Conservation (phyloP, 148 eudicot genomes). For the Rhododendron ferrugineum region DNA sequence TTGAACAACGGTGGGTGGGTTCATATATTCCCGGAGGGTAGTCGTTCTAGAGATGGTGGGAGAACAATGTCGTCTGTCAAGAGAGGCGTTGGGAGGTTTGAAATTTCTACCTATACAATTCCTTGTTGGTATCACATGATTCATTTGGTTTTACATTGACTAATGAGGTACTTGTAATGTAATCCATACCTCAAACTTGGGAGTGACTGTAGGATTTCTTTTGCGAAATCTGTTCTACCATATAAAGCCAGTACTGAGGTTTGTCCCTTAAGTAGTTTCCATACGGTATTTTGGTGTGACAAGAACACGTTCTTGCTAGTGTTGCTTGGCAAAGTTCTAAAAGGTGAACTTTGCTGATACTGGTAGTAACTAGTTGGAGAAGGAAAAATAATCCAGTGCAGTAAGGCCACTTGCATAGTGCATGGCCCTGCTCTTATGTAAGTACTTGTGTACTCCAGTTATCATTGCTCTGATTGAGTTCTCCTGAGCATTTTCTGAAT, state of each 20-base stretch:
- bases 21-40: slow-evolving; percentile 97
- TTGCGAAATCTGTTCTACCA: not conserved
- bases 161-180: not conserved
- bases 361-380: not conserved
- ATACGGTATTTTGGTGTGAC: not conserved
- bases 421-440: not conserved
- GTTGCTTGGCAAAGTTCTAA: not conserved
- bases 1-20: slow-evolving; percentile 90
- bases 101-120: not conserved
- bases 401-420: not conserved
- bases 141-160: not conserved
- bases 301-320: not conserved
- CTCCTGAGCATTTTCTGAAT: not conserved
- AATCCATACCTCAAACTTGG: not conserved
- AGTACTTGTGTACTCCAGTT: not conserved
- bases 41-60: slow-evolving; percentile 94
- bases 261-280: not conserved
- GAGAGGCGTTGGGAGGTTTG: slow-evolving; percentile 82
- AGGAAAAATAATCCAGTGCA: not conserved
- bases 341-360: not conserved
- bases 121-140: not conserved
- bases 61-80: slow-evolving; percentile 68
- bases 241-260: not conserved
- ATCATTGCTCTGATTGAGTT: not conserved
- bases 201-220: not conserved